phyloP scores from a whole-genome alignment of 805 yeast species.

The Ogataea allantospora region DNA sequence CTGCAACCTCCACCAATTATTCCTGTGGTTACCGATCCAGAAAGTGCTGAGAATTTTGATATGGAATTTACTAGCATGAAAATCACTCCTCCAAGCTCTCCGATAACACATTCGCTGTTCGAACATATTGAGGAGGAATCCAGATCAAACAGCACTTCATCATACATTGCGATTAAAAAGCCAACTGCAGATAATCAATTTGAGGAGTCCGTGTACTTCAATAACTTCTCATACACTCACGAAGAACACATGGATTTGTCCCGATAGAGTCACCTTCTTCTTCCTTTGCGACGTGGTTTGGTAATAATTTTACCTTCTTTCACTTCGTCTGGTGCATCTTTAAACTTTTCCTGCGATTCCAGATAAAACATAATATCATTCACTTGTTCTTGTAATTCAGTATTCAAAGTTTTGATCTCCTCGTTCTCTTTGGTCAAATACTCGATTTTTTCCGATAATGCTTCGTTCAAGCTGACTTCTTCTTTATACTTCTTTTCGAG shows the following conservation, averaged over 20 bases:
- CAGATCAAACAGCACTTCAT: constrained; percentile 33
- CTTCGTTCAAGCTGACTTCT: constrained; percentile 45
- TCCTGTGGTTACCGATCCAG: constrained; percentile 82
- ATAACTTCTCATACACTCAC: constrained; percentile 33
- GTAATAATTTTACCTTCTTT: constrained; percentile 67
- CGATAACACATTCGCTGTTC: constrained; percentile 28
- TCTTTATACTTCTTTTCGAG: constrained; percentile 38
- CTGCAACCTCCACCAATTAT: constrained; percentile 77
- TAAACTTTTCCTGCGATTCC: constrained; percentile 70
- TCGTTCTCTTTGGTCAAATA: constrained; percentile 34
- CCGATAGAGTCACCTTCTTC: constrained; percentile 10
- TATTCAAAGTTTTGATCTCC: constrained; percentile 38
- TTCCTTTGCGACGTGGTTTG: constrained; percentile 19
- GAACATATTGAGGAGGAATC: constrained; percentile 29
- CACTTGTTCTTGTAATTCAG: constrained; percentile 59
- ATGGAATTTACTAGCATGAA: constrained; percentile 72
- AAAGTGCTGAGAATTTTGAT: constrained; percentile 81
- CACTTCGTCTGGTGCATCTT: constrained; percentile 68
- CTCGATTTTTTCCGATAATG: constrained; percentile 40
- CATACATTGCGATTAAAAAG: constrained; percentile 33
- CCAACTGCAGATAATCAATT: constrained; percentile 25
- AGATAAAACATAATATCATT: constrained; percentile 78
- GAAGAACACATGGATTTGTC: constrained; percentile 17
- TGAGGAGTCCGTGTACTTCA: constrained; percentile 34
- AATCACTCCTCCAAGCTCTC: constrained; percentile 41